Evolutionary conservation across 345 rosid species (phyloP).

Genomic region (Sisymbrium altissimum): DNA sequence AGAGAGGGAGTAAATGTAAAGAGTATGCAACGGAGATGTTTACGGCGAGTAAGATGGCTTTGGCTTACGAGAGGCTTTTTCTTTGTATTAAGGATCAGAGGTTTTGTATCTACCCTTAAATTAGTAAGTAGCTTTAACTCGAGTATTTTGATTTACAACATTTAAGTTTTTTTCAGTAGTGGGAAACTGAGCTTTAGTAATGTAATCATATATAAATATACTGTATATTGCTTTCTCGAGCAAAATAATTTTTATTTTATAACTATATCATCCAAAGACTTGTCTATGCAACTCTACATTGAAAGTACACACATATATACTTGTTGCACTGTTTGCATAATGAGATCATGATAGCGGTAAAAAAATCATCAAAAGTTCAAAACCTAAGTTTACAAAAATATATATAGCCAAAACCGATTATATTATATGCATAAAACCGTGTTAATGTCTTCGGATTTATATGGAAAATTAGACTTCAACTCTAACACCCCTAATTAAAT

Average conservation of each 20-base stretch:
- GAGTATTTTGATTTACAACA: neutral
- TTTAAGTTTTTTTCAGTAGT: neutral
- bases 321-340: no score
- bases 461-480: neutral
- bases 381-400: no score
- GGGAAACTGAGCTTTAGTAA: slow-evolving; percentile 1
- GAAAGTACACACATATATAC: no score
- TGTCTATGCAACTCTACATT: no score
- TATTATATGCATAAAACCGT: no score
- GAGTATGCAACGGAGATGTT: slow-evolving; percentile 79
- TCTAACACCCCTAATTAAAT: neutral
- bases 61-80: slow-evolving; percentile 85
- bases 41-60: slow-evolving; percentile 80
- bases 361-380: no score
- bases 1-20: slow-evolving; percentile 67
- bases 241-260: no score
- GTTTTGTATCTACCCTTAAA: slow-evolving; percentile 57
- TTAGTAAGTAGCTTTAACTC: neutral
- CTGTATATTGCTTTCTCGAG: no score
- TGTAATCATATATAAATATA: neutral
- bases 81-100: slow-evolving; percentile 73
- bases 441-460: neutral
- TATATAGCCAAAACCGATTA: no score
- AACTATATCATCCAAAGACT: neutral
- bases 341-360: no score